Percentiles rank a stretch among this genome's conserved stretches.
phyloP scores from a whole-genome alignment of 2,329 filamentous ascomycete genomes.

The Balansia obtecta region DNA sequence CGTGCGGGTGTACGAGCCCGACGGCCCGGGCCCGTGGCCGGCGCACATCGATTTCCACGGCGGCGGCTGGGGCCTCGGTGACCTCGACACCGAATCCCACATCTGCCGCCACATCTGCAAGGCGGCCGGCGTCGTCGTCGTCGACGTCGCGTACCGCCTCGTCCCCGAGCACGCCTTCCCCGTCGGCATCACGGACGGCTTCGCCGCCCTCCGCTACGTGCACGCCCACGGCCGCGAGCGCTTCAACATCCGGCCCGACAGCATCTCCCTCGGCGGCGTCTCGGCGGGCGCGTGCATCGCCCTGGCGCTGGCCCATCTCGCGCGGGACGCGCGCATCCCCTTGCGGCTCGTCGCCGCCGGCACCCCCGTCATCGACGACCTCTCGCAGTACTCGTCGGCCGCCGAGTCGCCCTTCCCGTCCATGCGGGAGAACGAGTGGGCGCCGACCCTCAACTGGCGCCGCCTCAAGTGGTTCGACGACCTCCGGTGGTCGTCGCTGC shows the following conservation, averaged over 20 bases:
- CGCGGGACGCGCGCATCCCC: constrained; percentile 25
- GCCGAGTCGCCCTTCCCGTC: constrained; percentile 26
- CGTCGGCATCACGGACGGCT: constrained; percentile 34
- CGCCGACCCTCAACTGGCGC: constrained; percentile 30
- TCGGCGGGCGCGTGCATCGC: constrained; percentile 31
- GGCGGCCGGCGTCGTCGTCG: constrained; percentile 29
- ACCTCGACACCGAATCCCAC: constrained; percentile 35
- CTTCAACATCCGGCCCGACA: constrained; percentile 25
- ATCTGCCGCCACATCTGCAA: constrained; percentile 35
- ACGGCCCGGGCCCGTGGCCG: constrained; percentile 27
- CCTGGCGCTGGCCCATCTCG: constrained; percentile 25
- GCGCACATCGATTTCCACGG: constrained; percentile 38
- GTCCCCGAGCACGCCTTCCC: constrained; percentile 38
- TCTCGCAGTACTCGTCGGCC: constrained; percentile 22
- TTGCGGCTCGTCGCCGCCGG: constrained; percentile 25
- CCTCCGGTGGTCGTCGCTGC: constrained; percentile 19
- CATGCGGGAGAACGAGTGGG: constrained; percentile 28
- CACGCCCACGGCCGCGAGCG: constrained; percentile 18
- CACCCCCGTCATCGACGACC: constrained; percentile 28
- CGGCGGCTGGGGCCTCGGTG: constrained; percentile 37
- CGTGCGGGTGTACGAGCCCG: constrained; percentile 33
- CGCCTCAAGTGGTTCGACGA: constrained; percentile 28
- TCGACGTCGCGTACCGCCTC: constrained; percentile 40
- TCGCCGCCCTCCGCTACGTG: constrained; percentile 29
- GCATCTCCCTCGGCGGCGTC: constrained; percentile 32